phyloP scores from a whole-genome alignment of 2,329 filamentous ascomycete species.

The Hypoxylon sp. region DNA sequence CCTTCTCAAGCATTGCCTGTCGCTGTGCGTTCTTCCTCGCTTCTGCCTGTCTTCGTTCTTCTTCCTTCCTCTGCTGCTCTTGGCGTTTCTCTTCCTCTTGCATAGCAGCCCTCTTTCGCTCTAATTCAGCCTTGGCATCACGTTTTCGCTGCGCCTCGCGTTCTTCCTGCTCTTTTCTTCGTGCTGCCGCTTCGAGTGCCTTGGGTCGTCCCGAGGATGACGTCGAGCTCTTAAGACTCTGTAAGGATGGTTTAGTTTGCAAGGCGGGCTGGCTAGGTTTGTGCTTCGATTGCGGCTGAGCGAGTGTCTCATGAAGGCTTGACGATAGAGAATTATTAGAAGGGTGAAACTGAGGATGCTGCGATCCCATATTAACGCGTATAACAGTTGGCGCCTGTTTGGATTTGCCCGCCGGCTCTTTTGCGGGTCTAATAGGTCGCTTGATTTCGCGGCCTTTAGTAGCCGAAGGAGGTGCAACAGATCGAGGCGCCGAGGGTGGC shows the following conservation, averaged over 20 bases:
- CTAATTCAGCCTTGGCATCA: constrained; percentile 84
- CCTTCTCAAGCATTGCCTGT: constrained; percentile 73
- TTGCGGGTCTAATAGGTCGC: constrained; percentile 72
- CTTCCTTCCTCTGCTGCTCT: constrained; percentile 69
- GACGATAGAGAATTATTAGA: constrained; percentile 70
- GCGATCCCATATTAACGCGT: constrained; percentile 76
- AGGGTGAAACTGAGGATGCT: constrained; percentile 70
- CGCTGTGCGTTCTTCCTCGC: constrained; percentile 75
- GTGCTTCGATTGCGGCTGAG: constrained; percentile 64
- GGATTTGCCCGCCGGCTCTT: constrained; percentile 68
- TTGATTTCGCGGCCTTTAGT: constrained; percentile 67
- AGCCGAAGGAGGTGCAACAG: constrained; percentile 62
- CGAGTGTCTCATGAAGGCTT: constrained; percentile 69
- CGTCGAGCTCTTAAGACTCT: constrained; percentile 74
- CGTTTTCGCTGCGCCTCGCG: constrained; percentile 82
- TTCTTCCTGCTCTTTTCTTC: constrained; percentile 88
- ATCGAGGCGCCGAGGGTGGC: constrained; percentile 71
- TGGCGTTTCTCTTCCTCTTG: constrained; percentile 75
- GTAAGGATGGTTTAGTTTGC: constrained; percentile 67
- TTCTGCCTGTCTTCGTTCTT: constrained; percentile 73
- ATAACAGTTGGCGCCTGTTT: constrained; percentile 80
- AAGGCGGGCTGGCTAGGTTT: constrained; percentile 77
- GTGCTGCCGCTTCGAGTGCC: constrained; percentile 80
- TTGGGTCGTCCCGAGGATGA: constrained; percentile 76
- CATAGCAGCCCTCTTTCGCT: constrained; percentile 77